phyloP scores from a whole-genome alignment of 768 basidiomycete genomes.

The Cyclocybe cylindracea region DNA sequence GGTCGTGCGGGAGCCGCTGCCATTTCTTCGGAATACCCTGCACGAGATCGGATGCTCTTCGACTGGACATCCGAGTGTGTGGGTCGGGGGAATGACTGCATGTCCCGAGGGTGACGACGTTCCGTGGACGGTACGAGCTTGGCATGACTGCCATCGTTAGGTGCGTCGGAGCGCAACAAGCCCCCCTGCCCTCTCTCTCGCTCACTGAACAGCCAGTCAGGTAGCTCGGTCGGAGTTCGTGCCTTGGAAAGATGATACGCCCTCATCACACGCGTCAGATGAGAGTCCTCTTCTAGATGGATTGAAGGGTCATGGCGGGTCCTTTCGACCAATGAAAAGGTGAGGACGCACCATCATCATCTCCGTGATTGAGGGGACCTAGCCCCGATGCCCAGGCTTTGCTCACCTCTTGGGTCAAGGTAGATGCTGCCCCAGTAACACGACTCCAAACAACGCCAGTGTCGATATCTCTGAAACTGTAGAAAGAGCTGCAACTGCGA shows the following conservation, averaged over 20 bases:
- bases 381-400: slow-evolving; percentile 56
- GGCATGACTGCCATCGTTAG: slow-evolving; percentile 10
- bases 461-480: neutral
- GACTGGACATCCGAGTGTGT: neutral
- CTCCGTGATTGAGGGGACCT: slow-evolving; percentile 43
- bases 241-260: slow-evolving; percentile 67
- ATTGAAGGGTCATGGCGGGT: neutral
- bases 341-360: slow-evolving; percentile 23
- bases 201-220: slow-evolving; percentile 66
- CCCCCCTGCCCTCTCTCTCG: slow-evolving; percentile 39
- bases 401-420: slow-evolving; percentile 56
- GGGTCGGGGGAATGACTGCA: neutral
- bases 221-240: slow-evolving; percentile 55
- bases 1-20: neutral
- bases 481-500: neutral
- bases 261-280: slow-evolving; percentile 65
- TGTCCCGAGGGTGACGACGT: slow-evolving; percentile 10
- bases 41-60: neutral
- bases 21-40: neutral
- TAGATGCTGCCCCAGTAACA: slow-evolving; percentile 53
- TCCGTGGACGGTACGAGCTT: neutral
- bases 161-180: slow-evolving; percentile 12
- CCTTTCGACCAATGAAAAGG: slow-evolving; percentile 25
- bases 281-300: slow-evolving; percentile 56
- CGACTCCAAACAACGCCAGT: slow-evolving; percentile 45